Percentiles rank a stretch among this genome's conserved stretches.
Conservation (phyloP, 2,329 filamentous ascomycete species). For the Cadophora malorum region DNA sequence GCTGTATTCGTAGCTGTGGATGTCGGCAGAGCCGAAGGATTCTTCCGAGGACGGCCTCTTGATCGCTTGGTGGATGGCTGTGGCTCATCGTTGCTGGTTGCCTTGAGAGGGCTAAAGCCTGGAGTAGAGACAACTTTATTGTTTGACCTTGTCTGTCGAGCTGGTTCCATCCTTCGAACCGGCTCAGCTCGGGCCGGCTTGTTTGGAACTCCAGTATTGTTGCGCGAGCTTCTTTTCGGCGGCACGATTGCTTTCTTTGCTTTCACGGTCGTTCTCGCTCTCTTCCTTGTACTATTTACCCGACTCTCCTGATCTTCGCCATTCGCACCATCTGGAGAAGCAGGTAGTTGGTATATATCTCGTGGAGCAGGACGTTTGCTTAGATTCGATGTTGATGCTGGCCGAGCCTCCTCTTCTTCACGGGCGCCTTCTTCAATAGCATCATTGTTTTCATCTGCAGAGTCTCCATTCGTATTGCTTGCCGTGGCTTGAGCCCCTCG, state of each 20-base stretch:
- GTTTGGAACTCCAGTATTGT: background rate
- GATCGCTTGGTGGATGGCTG: constrained; percentile 1
- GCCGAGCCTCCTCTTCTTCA: constrained; percentile 1
- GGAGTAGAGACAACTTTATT: background rate
- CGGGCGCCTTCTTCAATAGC: background rate
- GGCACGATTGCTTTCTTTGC: constrained; percentile 4
- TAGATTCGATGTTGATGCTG: background rate
- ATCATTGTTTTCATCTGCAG: background rate
- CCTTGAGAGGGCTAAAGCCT: background rate
- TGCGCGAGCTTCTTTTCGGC: constrained; percentile 13
- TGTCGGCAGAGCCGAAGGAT: background rate
- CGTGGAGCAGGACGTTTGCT: constrained; percentile 10
- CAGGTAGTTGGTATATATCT: constrained; percentile 8
- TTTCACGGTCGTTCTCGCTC: background rate
- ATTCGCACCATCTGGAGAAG: background rate
- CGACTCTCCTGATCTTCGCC: constrained; percentile 3
- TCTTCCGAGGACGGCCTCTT: constrained; percentile 23
- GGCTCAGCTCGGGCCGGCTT: background rate
- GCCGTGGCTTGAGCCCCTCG: background rate
- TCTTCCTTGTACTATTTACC: background rate
- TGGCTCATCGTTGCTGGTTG: background rate
- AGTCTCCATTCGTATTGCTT: background rate
- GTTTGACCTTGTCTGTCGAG: background rate
- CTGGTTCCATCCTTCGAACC: background rate
- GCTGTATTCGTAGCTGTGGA: background rate